Evolutionary conservation across 2,329 filamentous ascomycete species (phyloP), one percentile per base, ranked within the genome.

Genomic region (Colletotrichum coccodes): DNA sequence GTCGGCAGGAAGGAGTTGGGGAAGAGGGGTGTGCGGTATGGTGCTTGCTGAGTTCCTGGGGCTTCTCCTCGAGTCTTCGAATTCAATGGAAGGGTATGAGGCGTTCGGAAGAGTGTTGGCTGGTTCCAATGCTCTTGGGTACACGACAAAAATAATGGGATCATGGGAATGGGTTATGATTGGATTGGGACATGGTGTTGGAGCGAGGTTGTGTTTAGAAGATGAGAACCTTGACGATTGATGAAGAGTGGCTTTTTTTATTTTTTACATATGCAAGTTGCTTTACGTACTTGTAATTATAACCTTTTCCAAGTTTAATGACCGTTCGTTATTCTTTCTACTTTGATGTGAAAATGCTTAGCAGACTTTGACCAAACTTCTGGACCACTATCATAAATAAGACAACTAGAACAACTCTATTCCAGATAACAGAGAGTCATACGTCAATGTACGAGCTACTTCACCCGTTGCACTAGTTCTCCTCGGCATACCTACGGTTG

Each of bases 1-100:
- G 84, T 94, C 12, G 90, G 90, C 9, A 85, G 91, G 74, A 90
- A 92, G 80, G 92, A 95, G 82, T 84, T 91, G 60, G 91, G 90
- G 6, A 90, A 89, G 83, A 83, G 89, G 64, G 89, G 89, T 18
- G 88, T 91, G 42, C 81, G 85, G 69, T 91, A 91, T 64, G 82
- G 84, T 23, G 82, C 73, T 30, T 83, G 81, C 72, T 83, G 73
- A 75, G 44, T 3, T 16, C 16, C 12, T 12, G 3, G 21, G 14
- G 23, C 11, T 52, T 32, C 26, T 16, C 32, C 21, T 44, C 2
- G 14, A 23, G 8, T 52, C 6, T 30, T 50, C 21, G 30, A 14
- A 21, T 56, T 7, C 23, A 11, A 26, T 23, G 6, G 23, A 16
- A 23, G 4, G 16, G 46, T 7, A 26, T 9, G n/a, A 23, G 30